A percentile compares a stretch with the other conserved stretches of the same genome.
Evolutionary conservation across 768 basidiomycete genomes (phyloP).

Genomic region (Suillus bovinus): DNA sequence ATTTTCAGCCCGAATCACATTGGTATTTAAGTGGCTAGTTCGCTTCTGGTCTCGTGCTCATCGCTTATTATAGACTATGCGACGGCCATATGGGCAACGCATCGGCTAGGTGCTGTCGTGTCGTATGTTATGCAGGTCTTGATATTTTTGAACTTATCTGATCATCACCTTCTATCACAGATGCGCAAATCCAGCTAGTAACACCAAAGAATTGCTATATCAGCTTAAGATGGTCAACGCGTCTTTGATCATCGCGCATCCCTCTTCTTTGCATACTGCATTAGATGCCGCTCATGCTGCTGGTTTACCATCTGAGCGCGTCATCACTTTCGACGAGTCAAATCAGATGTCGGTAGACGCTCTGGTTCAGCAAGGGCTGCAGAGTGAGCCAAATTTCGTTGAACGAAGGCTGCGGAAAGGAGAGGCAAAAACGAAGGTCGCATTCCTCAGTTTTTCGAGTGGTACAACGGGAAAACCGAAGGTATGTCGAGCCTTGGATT

Average conservation of each 20-base stretch:
- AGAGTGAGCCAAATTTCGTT: constrained; percentile 38
- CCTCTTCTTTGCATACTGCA: constrained; percentile 28
- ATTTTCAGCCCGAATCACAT: constrained; percentile 65
- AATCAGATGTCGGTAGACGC: constrained; percentile 41
- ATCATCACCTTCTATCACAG: constrained; percentile 15
- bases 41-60: constrained; percentile 7
- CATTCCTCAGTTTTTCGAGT: constrained; percentile 73
- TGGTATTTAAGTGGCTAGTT: constrained; percentile 38
- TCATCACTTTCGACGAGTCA: constrained; percentile 28
- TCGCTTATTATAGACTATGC: constrained; percentile 47
- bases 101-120: constrained; percentile 56
- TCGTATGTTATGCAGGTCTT: constrained; percentile 42
- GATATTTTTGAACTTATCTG: constrained; percentile 1
- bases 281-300: constrained; percentile 30
- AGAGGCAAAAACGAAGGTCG: constrained; percentile 60
- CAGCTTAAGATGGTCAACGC: constrained; percentile 32
- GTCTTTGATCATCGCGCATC: constrained; percentile 32
- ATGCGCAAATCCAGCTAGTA: constrained; percentile 38
- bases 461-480: constrained; percentile 65
- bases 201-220: constrained; percentile 30
- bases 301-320: constrained; percentile 30
- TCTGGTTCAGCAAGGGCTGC: constrained; percentile 47
- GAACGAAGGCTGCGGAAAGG: constrained; percentile 52
- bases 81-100: constrained; percentile 57
- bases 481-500: constrained; percentile 10